Percentiles rank a stretch among this genome's conserved stretches.
Conservation (phyloP, 108 stramenopile species). For the Skeletonema tropicum region DNA sequence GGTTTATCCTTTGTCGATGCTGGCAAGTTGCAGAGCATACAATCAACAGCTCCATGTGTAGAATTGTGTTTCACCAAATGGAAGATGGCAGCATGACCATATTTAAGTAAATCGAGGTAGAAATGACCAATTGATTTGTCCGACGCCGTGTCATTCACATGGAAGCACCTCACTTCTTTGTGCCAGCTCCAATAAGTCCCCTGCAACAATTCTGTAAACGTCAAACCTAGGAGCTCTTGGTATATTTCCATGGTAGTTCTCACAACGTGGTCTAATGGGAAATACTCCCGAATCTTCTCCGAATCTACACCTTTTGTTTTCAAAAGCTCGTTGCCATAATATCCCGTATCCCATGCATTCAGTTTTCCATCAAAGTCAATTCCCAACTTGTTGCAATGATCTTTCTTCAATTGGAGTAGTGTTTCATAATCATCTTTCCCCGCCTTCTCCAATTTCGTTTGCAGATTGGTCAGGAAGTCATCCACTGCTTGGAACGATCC, state of each 20-base stretch:
- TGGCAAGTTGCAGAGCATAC: conserved; percentile 59
- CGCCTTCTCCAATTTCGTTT: conserved; percentile 21
- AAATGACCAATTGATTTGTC: conserved; percentile 31
- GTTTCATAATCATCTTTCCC: conserved; percentile 31
- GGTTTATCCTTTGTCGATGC: conserved; percentile 44
- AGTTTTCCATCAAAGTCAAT: conserved; percentile 39
- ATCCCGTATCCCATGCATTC: conserved; percentile 53
- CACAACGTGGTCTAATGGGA: conserved; percentile 56
- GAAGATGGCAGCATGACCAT: conserved; percentile 56
- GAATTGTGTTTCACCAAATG: conserved; percentile 42
- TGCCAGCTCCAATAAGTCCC: conserved; percentile 56
- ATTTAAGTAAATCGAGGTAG: conserved; percentile 52
- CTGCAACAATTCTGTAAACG: conserved; percentile 39
- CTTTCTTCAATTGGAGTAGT: conserved; percentile 34
- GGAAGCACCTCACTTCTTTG: conserved; percentile 48
- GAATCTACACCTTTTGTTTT: conserved; percentile 50
- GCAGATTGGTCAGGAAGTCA: conserved; percentile 41
- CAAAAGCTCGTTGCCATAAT: conserved; percentile 40
- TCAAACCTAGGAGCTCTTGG: conserved; percentile 54
- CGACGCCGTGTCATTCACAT: conserved; percentile 37
- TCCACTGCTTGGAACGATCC: conserved; percentile 45
- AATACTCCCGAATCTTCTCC: conserved; percentile 45
- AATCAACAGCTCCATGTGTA: conserved; percentile 46
- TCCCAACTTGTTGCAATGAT: conserved; percentile 33
- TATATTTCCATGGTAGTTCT: conserved; percentile 48